Evolutionary conservation across 257 asterid genomes (phyloP), one percentile per base, ranked within the genome.

Genomic region (Fraxinus quadrangulata): DNA sequence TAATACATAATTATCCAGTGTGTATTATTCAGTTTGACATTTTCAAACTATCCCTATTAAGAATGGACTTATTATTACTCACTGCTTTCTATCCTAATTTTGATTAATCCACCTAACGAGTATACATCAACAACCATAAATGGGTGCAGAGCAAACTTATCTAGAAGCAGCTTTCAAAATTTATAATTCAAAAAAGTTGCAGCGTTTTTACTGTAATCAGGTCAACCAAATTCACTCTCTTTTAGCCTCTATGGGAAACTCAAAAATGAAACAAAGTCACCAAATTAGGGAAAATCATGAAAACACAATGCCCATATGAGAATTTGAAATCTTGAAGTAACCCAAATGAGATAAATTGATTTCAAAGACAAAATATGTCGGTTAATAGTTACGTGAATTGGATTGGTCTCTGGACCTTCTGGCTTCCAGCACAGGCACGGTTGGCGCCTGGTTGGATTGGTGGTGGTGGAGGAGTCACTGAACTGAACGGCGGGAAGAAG

Each of bases 331-430:
- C 23, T 56, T 5, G 39, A 24, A 17, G 65, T 5, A 54, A 17
- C 66, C 70, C 47, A 76, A 59, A 37, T 33, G 75, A 49, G 65
- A 51, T 33, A 74, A 39, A 51, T 59, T 31, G 37, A 40, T 54
- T 21, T 67, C 45, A 42, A 37, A 56, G 37, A 75, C 40, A 74
- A 83, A 74, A 26, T 26, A 26, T 77, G 65, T 70, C 68, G 79
- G 89, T 84, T 79, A 77, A 79, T 70, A 75, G 88, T 83, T 88
- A 92, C 89, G 1, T 84, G 89, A 79, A 85, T 80, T 74, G 36
- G 76, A 49, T 63, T 77, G 28, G 28, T 26, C 28, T 0, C 71
- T 77, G 56, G 72, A 78, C 71, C 68, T 83, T 70, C 31, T 2
- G 31, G 31, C 2, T 30, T 30, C 2, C 31, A 1, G 31, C 31